Evolutionary conservation across 352 stramenopile genomes (phyloP).

Genomic region (Phytophthora cactorum): DNA sequence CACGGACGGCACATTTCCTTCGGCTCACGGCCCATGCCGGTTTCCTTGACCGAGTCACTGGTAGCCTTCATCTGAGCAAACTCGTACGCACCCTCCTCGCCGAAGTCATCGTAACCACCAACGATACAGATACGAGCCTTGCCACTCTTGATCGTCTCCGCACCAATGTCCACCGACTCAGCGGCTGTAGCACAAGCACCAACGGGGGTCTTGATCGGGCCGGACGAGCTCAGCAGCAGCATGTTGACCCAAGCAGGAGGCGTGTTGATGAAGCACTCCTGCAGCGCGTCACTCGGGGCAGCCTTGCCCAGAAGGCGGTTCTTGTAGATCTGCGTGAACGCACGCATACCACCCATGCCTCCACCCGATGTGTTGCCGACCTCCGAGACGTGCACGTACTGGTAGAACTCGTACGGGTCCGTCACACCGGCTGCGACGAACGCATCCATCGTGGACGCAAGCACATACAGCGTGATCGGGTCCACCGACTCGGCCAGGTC

Average conservation of each 20-base stretch:
- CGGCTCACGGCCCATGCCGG: slow-evolving; percentile 75
- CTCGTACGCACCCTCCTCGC: slow-evolving; percentile 85
- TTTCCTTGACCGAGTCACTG: slow-evolving; percentile 86
- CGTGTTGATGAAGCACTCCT: slow-evolving; percentile 92
- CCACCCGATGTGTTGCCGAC: slow-evolving; percentile 89
- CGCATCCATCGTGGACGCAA: slow-evolving; percentile 82
- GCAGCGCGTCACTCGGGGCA: slow-evolving; percentile 78
- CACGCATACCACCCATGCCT: slow-evolving; percentile 84
- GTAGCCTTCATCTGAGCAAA: slow-evolving; percentile 92
- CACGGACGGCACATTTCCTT: slow-evolving; percentile 88
- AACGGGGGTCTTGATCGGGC: slow-evolving; percentile 90
- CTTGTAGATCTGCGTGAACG: slow-evolving; percentile 84
- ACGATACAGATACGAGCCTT: slow-evolving; percentile 89
- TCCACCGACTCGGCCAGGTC: slow-evolving; percentile 85
- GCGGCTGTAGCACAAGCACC: slow-evolving; percentile 87
- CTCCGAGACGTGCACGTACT: slow-evolving; percentile 91
- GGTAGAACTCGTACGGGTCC: slow-evolving; percentile 92
- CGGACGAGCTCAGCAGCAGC: slow-evolving; percentile 85
- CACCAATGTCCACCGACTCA: slow-evolving; percentile 89
- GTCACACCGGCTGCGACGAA: slow-evolving; percentile 84
- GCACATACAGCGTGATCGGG: slow-evolving; percentile 77
- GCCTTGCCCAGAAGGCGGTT: slow-evolving; percentile 72
- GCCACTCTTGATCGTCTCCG: slow-evolving; percentile 89
- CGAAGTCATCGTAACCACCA: slow-evolving; percentile 89
- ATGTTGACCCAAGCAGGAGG: slow-evolving; percentile 92